These are phyloP conservation scores for Calocybe gangraenosa DNA, from an alignment of 768 basidiomycete species.

Conservation along the genomic window DNA sequence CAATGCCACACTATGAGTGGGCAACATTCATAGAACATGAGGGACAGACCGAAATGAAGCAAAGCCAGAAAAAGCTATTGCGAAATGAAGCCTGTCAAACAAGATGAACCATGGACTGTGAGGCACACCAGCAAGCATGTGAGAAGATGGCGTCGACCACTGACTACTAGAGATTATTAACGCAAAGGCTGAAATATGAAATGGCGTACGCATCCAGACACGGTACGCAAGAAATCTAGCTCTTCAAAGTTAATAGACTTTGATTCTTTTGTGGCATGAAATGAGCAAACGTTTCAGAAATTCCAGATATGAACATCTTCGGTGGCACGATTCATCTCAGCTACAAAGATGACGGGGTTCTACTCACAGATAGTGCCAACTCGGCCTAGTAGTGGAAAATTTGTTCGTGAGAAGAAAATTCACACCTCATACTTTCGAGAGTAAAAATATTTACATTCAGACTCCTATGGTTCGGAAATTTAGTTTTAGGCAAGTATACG, in stretches of 20 bases:
- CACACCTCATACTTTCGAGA: not conserved
- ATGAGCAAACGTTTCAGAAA: conserved; percentile 25
- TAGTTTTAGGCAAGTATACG: not conserved
- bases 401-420: not conserved
- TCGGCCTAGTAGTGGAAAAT: conserved; percentile 16
- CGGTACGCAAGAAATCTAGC: conserved; percentile 26
- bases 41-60: conserved; percentile 23
- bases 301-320: conserved; percentile 32
- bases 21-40: not conserved
- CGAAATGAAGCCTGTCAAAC: not conserved
- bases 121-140: conserved; percentile 18
- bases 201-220: conserved; percentile 24
- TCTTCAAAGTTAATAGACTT: not conserved
- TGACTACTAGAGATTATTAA: conserved; percentile 14
- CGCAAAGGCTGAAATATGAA: not conserved
- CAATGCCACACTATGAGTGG: not conserved
- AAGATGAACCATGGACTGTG: not conserved
- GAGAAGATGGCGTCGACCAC: conserved; percentile 17
- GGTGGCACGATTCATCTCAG: not conserved
- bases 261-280: not conserved
- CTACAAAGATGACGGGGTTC: not conserved
- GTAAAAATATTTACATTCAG: conserved; percentile 22
- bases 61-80: conserved; percentile 22
- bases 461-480: conserved; percentile 19
- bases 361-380: conserved; percentile 24